These are phyloP conservation scores for Erysimum pusillum DNA, from an alignment of 441 rosid species.

Conservation along the genomic window DNA sequence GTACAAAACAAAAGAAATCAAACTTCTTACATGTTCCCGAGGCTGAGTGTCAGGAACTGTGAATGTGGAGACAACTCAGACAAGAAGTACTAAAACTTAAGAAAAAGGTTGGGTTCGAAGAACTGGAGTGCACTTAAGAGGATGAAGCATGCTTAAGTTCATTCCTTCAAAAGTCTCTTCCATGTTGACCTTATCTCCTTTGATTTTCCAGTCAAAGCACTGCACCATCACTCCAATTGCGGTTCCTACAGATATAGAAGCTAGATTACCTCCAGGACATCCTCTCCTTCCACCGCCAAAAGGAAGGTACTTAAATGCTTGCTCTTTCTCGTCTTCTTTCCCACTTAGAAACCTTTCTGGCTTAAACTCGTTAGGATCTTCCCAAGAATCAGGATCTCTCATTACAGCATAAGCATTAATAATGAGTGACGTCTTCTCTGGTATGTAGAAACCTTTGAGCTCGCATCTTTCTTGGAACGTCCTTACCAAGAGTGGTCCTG, in stretches of 20 bases:
- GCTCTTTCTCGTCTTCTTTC: slow-evolving; percentile 1
- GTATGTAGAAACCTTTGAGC: neutral
- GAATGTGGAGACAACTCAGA: too few relatives aligned
- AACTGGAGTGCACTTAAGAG: slow-evolving; percentile 30
- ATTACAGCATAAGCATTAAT: slow-evolving; percentile 32
- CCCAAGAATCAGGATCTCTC: slow-evolving; percentile 26
- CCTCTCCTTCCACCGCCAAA: slow-evolving; percentile 27
- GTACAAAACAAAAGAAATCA: neutral
- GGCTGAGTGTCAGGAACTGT: too few relatives aligned
- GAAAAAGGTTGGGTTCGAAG: neutral
- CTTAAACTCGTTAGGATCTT: slow-evolving; percentile 28
- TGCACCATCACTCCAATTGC: slow-evolving; percentile 18
- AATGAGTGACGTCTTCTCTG: slow-evolving; percentile 7
- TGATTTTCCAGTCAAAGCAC: slow-evolving; percentile 15
- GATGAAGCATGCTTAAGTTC: slow-evolving; percentile 23
- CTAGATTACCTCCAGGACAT: slow-evolving; percentile 20
- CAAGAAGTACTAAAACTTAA: too few relatives aligned
- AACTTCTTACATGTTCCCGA: neutral
- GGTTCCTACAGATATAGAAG: neutral
- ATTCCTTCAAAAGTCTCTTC: slow-evolving; percentile 25
- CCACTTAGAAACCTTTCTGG: slow-evolving; percentile 31
- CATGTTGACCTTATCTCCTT: slow-evolving; percentile 5
- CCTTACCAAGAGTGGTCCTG: neutral
- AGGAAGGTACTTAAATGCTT: neutral
- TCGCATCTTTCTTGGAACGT: neutral